Evolutionary conservation across 768 basidiomycete species (phyloP).

Genomic region (Boletus rubropictus): DNA sequence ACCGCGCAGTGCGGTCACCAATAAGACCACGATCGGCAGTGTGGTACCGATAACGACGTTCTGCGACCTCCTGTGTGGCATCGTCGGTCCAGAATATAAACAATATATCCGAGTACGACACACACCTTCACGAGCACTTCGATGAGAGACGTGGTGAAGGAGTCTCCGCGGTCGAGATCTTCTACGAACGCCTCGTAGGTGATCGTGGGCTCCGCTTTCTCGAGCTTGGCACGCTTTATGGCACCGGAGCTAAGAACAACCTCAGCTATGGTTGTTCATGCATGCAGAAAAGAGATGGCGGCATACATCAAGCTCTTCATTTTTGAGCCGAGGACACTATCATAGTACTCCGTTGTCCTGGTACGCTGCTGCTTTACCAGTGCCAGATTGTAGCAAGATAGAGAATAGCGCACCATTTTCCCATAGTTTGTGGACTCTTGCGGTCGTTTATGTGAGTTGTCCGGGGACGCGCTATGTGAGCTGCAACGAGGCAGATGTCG

Average conservation of each 20-base stretch:
- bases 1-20: conserved; percentile 60
- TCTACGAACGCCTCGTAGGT: conserved; percentile 72
- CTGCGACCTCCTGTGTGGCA: conserved; percentile 61
- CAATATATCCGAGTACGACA: not conserved
- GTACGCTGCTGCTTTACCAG: not conserved
- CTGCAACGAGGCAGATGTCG: conserved; percentile 26
- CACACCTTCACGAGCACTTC: conserved; percentile 76
- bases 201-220: conserved; percentile 58
- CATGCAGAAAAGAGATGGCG: not conserved
- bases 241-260: conserved; percentile 54
- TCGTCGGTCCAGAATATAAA: conserved; percentile 2
- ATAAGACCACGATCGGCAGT: conserved; percentile 53
- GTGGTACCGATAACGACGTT: conserved; percentile 54
- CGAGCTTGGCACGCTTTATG: conserved; percentile 61
- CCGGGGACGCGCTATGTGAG: not conserved
- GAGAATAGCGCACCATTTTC: conserved; percentile 54
- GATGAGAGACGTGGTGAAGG: conserved; percentile 69
- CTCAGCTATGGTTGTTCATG: conserved; percentile 1
- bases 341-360: conserved; percentile 69
- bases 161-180: conserved; percentile 72
- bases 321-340: conserved; percentile 70
- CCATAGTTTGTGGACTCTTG: conserved; percentile 41
- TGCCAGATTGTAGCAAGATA: not conserved
- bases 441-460: conserved; percentile 4
- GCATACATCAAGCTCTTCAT: conserved; percentile 74